phyloP scores from a whole-genome alignment of 192 early-diverging fungal genomes.

The Haplosporangium gracile region DNA sequence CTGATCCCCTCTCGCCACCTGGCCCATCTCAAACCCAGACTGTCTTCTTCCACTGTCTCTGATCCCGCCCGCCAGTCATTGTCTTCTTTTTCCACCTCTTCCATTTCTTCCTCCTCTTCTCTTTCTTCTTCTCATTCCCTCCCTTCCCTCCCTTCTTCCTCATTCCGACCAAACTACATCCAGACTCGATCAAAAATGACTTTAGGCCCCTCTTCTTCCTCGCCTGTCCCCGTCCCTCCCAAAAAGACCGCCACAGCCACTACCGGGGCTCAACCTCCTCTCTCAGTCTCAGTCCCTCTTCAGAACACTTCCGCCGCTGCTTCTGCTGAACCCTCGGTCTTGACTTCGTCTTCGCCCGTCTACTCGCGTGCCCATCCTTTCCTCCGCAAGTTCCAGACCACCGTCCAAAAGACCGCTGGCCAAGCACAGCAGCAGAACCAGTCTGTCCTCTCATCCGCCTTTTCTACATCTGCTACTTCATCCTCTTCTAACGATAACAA shows the following conservation, averaged over 20 bases:
- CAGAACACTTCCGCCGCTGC: slow-evolving; percentile 1
- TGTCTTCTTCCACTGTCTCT: neutral
- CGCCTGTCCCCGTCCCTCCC: neutral
- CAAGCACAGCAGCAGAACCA: slow-evolving; percentile 11
- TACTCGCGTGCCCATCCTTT: slow-evolving; percentile 40
- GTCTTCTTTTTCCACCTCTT: neutral
- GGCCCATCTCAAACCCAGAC: slow-evolving; percentile 13
- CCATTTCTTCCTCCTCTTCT: neutral
- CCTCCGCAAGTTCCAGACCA: slow-evolving; percentile 42
- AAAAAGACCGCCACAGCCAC: neutral
- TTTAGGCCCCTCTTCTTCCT: neutral
- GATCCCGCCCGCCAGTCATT: slow-evolving; percentile 2
- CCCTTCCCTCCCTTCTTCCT: neutral
- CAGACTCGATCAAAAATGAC: slow-evolving; percentile 37
- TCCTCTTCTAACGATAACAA: neutral
- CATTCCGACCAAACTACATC: neutral
- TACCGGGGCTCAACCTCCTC: neutral
- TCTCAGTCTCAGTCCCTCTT: neutral
- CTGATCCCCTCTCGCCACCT: neutral
- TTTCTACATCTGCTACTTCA: slow-evolving; percentile 21
- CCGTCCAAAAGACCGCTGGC: slow-evolving; percentile 5
- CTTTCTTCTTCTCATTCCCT: neutral
- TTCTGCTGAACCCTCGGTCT: neutral
- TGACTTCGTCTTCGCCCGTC: slow-evolving; percentile 26
- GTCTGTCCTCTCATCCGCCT: slow-evolving; percentile 20